A percentile compares a stretch with the other conserved stretches of the same genome.
phyloP scores from a whole-genome alignment of 805 yeast genomes.

The Clavispora carvajalis region DNA sequence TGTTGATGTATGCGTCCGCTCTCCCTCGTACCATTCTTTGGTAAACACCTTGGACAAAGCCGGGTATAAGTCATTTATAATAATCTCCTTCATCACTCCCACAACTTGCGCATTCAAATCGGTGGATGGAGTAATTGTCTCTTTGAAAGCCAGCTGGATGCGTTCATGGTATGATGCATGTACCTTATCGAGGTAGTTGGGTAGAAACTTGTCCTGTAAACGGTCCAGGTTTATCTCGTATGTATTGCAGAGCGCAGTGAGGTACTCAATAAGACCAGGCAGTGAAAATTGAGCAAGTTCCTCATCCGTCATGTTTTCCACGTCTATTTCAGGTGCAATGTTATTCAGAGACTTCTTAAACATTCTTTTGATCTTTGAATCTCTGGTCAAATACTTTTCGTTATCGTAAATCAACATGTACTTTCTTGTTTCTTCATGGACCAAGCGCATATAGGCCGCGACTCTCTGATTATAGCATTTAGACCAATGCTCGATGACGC shows the following conservation, averaged over 20 bases:
- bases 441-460: constrained; percentile 51
- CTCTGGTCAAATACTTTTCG: constrained; percentile 35
- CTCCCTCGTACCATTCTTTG: constrained; percentile 61
- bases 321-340: constrained; percentile 18
- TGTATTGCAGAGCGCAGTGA: constrained; percentile 80
- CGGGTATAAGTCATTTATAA: constrained; percentile 64
- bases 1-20: constrained; percentile 24
- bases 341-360: constrained; percentile 20
- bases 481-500: constrained; percentile 71
- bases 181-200: constrained; percentile 56
- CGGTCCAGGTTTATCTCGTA: constrained; percentile 72
- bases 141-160: constrained; percentile 33
- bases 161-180: constrained; percentile 35
- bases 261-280: constrained; percentile 76
- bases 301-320: constrained; percentile 37
- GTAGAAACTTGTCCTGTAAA: constrained; percentile 60
- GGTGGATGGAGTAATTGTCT: constrained; percentile 54
- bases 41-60: constrained; percentile 61
- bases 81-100: constrained; percentile 58
- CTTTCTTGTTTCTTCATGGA: constrained; percentile 40
- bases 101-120: constrained; percentile 79
- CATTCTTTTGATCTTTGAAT: constrained; percentile 38
- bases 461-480: constrained; percentile 57
- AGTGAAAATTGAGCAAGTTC: constrained; percentile 32
- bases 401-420: constrained; percentile 40